Evolutionary conservation across 768 basidiomycete species (phyloP).

Genomic region (Mycena filopes): DNA sequence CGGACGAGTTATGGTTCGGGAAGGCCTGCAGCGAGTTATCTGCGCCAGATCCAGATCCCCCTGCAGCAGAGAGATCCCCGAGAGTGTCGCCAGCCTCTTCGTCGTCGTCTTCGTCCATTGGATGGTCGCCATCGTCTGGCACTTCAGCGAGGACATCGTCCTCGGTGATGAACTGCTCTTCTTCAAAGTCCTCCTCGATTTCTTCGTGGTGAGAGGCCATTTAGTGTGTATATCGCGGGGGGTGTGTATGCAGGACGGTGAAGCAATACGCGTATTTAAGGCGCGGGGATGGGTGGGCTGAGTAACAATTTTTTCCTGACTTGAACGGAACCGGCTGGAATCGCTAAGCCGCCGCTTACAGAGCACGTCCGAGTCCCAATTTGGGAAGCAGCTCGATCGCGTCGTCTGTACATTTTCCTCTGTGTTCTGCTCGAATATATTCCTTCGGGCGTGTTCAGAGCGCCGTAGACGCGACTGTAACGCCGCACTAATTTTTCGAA

Average conservation of each 20-base stretch:
- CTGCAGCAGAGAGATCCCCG: constrained; percentile 52
- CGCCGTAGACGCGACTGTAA: too few relatives aligned
- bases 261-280: constrained; percentile 13
- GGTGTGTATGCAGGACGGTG: background rate
- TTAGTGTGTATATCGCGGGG: constrained; percentile 1
- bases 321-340: constrained; percentile 9
- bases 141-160: constrained; percentile 76
- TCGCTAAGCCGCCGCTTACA: background rate
- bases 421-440: background rate
- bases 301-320: constrained; percentile 11
- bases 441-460: too few relatives aligned
- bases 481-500: too few relatives aligned
- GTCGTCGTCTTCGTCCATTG: constrained; percentile 77
- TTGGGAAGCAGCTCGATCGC: background rate
- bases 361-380: background rate
- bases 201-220: constrained; percentile 48
- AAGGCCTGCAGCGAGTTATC: constrained; percentile 81
- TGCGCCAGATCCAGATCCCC: constrained; percentile 53
- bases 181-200: constrained; percentile 56
- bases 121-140: constrained; percentile 70
- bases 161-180: constrained; percentile 70
- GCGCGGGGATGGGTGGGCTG: constrained; percentile 1
- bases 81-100: constrained; percentile 54
- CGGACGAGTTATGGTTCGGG: constrained; percentile 74
- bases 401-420: background rate